phyloP scores from a whole-genome alignment of 805 yeast species.

The Candida nanaspora region DNA sequence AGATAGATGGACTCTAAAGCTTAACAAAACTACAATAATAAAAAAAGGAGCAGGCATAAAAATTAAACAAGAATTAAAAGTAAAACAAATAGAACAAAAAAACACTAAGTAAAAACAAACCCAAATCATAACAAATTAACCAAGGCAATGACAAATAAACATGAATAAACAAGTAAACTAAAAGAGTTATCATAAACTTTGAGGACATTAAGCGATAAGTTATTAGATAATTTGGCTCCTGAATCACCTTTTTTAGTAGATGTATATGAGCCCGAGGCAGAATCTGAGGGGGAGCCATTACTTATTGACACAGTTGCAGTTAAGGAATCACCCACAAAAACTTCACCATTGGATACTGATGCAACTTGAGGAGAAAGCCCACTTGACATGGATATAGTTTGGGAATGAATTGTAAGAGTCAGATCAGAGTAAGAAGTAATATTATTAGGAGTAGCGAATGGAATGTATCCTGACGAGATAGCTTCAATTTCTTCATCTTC shows the following conservation, averaged over 20 bases:
- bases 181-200: neutral
- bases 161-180: neutral
- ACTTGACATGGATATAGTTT: constrained; percentile 6
- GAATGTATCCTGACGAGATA: constrained; percentile 24
- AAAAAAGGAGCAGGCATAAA: too few relatives aligned
- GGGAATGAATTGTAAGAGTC: constrained; percentile 21
- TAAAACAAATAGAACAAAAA: neutral
- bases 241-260: neutral
- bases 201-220: neutral
- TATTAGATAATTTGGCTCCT: neutral
- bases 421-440: constrained; percentile 12
- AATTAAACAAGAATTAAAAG: neutral
- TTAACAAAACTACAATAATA: too few relatives aligned
- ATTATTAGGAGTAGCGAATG: constrained; percentile 21
- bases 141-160: neutral
- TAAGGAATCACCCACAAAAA: constrained; percentile 9
- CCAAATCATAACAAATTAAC: neutral
- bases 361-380: constrained; percentile 6
- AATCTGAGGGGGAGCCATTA: constrained; percentile 3
- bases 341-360: constrained; percentile 24
- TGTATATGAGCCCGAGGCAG: neutral
- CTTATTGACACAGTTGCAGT: neutral
- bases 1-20: too few relatives aligned
- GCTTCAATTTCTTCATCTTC: neutral
- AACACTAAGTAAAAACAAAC: neutral